Percentiles rank a stretch among this genome's conserved stretches.
These are phyloP conservation scores for Blakeslea trispora DNA, from an alignment of 371 early-diverging fungal species.

Conservation along the genomic window DNA sequence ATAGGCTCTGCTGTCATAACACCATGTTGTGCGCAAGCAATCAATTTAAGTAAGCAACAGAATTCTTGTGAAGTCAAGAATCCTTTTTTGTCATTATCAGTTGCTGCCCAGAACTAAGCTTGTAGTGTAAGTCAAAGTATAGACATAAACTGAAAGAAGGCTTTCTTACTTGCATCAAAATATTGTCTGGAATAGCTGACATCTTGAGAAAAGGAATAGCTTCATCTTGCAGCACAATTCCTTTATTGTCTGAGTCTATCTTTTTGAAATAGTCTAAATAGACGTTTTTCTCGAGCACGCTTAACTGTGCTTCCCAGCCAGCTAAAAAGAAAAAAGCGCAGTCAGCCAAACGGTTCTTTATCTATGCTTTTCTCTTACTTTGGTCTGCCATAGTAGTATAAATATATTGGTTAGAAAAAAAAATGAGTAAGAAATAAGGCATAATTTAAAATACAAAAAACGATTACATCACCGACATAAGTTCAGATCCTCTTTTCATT, in stretches of 20 bases:
- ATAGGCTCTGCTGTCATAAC: conserved; percentile 41
- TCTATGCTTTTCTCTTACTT: too few species aligned
- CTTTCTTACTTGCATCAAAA: conserved; percentile 75
- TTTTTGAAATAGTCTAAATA: conserved; percentile 69
- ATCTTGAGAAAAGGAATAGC: conserved; percentile 83
- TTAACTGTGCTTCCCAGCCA: conserved; percentile 42
- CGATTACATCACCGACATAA: too few species aligned
- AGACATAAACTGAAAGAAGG: neutral
- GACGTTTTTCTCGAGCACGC: conserved; percentile 64
- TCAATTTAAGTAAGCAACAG: conserved; percentile 80
- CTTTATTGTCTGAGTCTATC: conserved; percentile 69
- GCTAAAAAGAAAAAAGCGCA: too few species aligned
- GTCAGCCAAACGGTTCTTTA: too few species aligned
- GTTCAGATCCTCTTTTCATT: too few species aligned
- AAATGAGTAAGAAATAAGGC: too few species aligned
- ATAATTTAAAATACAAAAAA: too few species aligned
- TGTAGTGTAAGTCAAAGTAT: neutral
- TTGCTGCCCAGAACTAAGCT: conserved; percentile 78
- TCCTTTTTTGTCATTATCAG: conserved; percentile 80
- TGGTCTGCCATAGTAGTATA: too few species aligned
- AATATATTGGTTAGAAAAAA: too few species aligned
- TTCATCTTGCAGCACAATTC: conserved; percentile 70
- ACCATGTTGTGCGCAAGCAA: conserved; percentile 85
- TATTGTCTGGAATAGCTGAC: conserved; percentile 67
- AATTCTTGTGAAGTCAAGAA: conserved; percentile 74